Conservation (phyloP, 2,329 filamentous ascomycete genomes). For the Aspergillus brunneoviolaceus region DNA sequence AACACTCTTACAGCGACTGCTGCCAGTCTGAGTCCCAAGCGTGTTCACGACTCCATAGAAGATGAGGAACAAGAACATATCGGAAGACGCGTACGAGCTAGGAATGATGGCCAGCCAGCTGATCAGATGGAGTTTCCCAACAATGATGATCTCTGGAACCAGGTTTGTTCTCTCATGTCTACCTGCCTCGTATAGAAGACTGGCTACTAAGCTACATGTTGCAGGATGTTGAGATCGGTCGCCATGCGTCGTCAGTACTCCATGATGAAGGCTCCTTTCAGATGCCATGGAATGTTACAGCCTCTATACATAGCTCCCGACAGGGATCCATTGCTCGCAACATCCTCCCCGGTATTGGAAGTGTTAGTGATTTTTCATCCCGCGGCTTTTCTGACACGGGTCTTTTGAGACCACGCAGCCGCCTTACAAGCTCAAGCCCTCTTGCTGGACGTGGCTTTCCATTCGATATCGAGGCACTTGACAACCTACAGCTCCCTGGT, state of each 20-base stretch:
- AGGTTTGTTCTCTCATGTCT: constrained; percentile 23
- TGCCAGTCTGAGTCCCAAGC: constrained; percentile 28
- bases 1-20: constrained; percentile 45
- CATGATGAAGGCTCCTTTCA: constrained; percentile 65
- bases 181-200: not conserved
- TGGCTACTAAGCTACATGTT: not conserved
- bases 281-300: constrained; percentile 69
- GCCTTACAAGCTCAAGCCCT: constrained; percentile 61
- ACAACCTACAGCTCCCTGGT: constrained; percentile 23
- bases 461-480: constrained; percentile 27
- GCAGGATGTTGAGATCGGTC: constrained; percentile 64
- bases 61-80: constrained; percentile 26
- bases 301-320: constrained; percentile 55
- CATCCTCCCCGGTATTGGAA: constrained; percentile 34
- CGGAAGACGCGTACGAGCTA: constrained; percentile 40
- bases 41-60: constrained; percentile 23
- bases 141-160: constrained; percentile 39
- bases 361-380: constrained; percentile 36
- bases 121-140: constrained; percentile 35
- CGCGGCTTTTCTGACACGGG: constrained; percentile 23
- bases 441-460: constrained; percentile 54
- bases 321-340: constrained; percentile 39
- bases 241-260: constrained; percentile 65
- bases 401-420: constrained; percentile 47
- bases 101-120: constrained; percentile 32